A percentile compares a stretch with the other conserved stretches of the same genome.
Conservation (phyloP, 2,329 filamentous ascomycete genomes). For the Xylariales sp. region DNA sequence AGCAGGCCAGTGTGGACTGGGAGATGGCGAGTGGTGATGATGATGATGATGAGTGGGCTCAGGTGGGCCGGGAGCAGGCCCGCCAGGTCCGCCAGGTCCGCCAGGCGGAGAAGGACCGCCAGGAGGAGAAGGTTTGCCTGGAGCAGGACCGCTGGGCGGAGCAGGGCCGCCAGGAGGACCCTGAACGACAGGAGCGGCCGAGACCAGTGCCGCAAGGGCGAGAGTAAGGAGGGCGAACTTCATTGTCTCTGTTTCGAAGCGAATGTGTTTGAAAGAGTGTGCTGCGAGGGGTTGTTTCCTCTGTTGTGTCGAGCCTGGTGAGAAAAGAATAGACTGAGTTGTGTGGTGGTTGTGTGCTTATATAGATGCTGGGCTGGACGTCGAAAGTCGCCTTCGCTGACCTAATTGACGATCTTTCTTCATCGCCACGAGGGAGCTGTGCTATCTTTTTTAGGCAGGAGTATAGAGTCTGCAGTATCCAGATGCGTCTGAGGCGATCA, state of each 20-base stretch:
- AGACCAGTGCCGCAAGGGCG: neutral
- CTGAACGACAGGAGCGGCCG: constrained; percentile 2
- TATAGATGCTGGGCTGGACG: too few species aligned
- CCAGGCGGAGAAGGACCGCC: neutral
- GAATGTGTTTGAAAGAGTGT: neutral
- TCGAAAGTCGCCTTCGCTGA: too few species aligned
- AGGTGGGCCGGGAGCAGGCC: neutral
- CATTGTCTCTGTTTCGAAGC: neutral
- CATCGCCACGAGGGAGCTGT: too few species aligned
- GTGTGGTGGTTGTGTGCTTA: too few species aligned
- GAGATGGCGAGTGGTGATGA: neutral
- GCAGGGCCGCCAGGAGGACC: neutral
- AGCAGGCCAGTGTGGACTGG: too few species aligned
- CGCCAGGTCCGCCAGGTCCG: neutral
- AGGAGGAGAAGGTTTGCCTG: neutral
- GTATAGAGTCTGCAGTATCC: too few species aligned
- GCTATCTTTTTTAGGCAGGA: too few species aligned
- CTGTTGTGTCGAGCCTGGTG: neutral
- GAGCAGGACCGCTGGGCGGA: neutral
- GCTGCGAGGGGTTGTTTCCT: neutral
- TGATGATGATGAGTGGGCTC: neutral
- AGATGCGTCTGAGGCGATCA: too few species aligned
- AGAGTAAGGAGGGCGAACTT: constrained; percentile 1
- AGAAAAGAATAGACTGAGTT: too few species aligned
- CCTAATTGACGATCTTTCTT: too few species aligned